These are phyloP conservation scores for Glycine tomentella DNA, from an alignment of 306 rosid genomes.

Conservation along the genomic window DNA sequence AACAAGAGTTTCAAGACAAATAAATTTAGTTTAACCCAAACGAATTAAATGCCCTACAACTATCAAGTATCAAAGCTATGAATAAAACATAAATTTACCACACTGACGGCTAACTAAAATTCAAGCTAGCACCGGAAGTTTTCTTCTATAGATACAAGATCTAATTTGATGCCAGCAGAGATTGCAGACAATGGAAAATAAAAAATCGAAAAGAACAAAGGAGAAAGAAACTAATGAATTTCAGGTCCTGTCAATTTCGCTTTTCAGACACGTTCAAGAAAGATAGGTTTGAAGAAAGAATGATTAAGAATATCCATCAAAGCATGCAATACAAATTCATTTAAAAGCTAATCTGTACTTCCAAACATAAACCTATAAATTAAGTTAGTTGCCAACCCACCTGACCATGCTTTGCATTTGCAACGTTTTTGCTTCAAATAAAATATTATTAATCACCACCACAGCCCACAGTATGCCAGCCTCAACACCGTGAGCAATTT, in stretches of 20 bases:
- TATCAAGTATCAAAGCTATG: neutral
- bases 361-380: conserved; percentile 40
- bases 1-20: neutral
- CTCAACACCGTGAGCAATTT: neutral
- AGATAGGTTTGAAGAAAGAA: conserved; percentile 27
- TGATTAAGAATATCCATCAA: conserved; percentile 42
- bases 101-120: conserved; percentile 29
- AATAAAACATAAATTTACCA: conserved; percentile 36
- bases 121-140: conserved; percentile 45
- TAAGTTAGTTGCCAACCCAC: conserved; percentile 57
- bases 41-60: neutral
- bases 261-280: conserved; percentile 33
- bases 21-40: conserved; percentile 16
- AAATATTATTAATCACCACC: conserved; percentile 12
- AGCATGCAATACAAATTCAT: conserved; percentile 1
- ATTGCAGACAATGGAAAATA: conserved; percentile 4
- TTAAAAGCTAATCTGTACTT: conserved; percentile 55
- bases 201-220: neutral
- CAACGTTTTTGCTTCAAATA: conserved; percentile 16
- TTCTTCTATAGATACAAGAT: conserved; percentile 39
- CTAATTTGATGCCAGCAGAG: conserved; percentile 47
- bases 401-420: conserved; percentile 43
- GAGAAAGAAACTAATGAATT: neutral
- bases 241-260: neutral
- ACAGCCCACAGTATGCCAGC: neutral